A percentile compares a stretch with the other conserved stretches of the same genome.
phyloP scores from a whole-genome alignment of 2,329 filamentous ascomycete species.

The Alternaria novae-zelandiae region DNA sequence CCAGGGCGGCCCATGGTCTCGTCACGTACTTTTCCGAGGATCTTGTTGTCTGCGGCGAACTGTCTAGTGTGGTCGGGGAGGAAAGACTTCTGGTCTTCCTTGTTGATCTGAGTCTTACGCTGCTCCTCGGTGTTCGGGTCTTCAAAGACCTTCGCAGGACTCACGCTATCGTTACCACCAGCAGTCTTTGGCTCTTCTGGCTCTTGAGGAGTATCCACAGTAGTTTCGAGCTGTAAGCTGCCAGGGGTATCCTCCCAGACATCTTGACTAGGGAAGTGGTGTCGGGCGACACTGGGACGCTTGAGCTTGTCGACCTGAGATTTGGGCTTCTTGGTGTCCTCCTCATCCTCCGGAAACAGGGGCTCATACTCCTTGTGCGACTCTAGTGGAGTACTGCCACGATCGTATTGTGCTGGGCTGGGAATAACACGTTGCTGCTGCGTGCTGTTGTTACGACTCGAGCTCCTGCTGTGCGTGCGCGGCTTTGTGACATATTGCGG shows the following conservation, averaged over 20 bases:
- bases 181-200: conserved; percentile 54
- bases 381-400: conserved; percentile 72
- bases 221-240: conserved; percentile 77
- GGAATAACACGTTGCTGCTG: conserved; percentile 52
- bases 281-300: conserved; percentile 56
- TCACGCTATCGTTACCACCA: conserved; percentile 48
- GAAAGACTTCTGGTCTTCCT: conserved; percentile 52
- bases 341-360: conserved; percentile 79
- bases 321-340: conserved; percentile 61
- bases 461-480: conserved; percentile 58
- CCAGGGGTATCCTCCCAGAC: conserved; percentile 96
- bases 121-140: conserved; percentile 58
- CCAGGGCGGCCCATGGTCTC: conserved; percentile 56
- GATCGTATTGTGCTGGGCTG: conserved; percentile 55
- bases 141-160: conserved; percentile 50
- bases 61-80: conserved; percentile 54
- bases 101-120: conserved; percentile 51
- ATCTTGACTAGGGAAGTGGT: conserved; percentile 90
- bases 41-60: conserved; percentile 64
- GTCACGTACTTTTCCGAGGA: conserved; percentile 61
- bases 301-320: conserved; percentile 64
- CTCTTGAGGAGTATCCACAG: conserved; percentile 81
- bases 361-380: conserved; percentile 95
- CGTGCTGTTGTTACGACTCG: conserved; percentile 64
- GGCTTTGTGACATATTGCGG: conserved; percentile 57